These are phyloP conservation scores for Carex arenaria DNA, from an alignment of 202 grass and related monocot genomes.

Conservation along the genomic window DNA sequence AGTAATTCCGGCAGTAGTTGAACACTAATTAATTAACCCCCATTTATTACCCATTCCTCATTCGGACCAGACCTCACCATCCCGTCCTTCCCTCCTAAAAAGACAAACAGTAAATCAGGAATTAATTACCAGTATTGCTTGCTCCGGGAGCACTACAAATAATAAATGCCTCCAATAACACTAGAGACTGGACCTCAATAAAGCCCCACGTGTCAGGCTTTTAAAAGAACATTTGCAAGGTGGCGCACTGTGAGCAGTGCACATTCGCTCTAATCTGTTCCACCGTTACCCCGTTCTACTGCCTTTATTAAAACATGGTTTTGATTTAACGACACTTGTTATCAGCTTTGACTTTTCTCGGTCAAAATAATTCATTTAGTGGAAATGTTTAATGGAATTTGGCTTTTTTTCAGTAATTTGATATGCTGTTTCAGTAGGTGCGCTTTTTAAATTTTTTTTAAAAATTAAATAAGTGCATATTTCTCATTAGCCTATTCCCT, in stretches of 20 bases:
- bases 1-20: slow-evolving; percentile 19
- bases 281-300: neutral
- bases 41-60: slow-evolving; percentile 9
- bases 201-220: slow-evolving; percentile 9
- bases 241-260: neutral
- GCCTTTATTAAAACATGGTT: slow-evolving; percentile 6
- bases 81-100: neutral
- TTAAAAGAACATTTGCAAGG: neutral
- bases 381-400: neutral
- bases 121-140: neutral
- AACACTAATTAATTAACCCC: slow-evolving; percentile 23
- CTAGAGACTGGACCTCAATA: neutral
- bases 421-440: slow-evolving; percentile 5
- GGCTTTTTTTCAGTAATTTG: neutral
- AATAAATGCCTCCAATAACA: slow-evolving; percentile 11
- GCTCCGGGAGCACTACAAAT: neutral
- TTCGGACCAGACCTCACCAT: neutral
- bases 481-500: neutral
- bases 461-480: neutral
- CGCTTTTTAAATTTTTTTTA: neutral
- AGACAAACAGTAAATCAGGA: slow-evolving; percentile 4
- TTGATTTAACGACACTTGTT: slow-evolving; percentile 6
- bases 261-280: neutral
- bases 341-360: neutral
- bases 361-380: neutral